Conservation (phyloP, 495 filamentous ascomycete genomes). For the Penicillium taxi region DNA sequence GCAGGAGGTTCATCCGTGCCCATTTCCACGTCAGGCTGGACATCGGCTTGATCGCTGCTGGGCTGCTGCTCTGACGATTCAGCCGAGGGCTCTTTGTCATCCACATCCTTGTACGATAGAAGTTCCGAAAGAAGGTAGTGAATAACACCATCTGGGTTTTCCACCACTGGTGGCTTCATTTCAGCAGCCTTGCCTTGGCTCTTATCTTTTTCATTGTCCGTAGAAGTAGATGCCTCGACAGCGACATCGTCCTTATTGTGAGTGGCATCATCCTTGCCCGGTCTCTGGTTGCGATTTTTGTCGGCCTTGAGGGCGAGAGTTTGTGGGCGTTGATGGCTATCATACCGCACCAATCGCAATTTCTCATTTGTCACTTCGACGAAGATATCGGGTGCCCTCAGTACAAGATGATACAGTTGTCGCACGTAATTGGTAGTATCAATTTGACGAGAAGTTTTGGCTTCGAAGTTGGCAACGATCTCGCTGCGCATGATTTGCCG, state of each 20-base stretch:
- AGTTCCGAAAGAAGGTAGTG: conserved; percentile 94
- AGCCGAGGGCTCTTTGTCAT: conserved; percentile 58
- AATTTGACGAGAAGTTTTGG: conserved; percentile 51
- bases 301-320: conserved; percentile 52
- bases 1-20: conserved; percentile 32
- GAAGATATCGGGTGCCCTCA: conserved; percentile 80
- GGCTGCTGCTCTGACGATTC: conserved; percentile 41
- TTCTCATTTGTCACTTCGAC: conserved; percentile 86
- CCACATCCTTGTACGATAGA: conserved; percentile 83
- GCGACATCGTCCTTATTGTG: conserved; percentile 19
- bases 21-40: conserved; percentile 48
- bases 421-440: conserved; percentile 69
- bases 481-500: conserved; percentile 90
- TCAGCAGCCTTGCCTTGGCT: conserved; percentile 59
- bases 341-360: conserved; percentile 58
- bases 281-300: conserved; percentile 22
- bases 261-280: conserved; percentile 18
- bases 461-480: conserved; percentile 66
- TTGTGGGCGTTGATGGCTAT: conserved; percentile 50
- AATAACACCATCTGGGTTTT: conserved; percentile 91
- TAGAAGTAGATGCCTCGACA: conserved; percentile 25
- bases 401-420: conserved; percentile 69
- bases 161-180: conserved; percentile 74
- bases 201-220: conserved; percentile 51
- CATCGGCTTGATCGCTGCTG: conserved; percentile 26